phyloP scores from a whole-genome alignment of 345 rosid species.

The Pistacia integerrima region DNA sequence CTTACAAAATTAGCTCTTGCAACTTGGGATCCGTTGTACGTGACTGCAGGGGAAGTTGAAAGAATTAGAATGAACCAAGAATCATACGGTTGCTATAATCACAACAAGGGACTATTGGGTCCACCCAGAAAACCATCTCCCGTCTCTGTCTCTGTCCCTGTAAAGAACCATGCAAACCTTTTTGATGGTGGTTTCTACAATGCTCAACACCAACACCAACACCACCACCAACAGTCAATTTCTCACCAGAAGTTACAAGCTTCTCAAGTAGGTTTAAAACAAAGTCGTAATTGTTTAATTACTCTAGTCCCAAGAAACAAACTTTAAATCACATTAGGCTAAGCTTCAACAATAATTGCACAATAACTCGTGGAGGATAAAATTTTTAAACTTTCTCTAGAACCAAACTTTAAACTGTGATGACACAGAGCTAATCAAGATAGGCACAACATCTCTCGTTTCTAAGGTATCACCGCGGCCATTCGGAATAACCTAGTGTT shows the following conservation, averaged over 20 bases:
- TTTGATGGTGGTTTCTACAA: conserved; percentile 18
- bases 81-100: conserved; percentile 8
- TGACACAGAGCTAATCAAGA: too few relatives aligned
- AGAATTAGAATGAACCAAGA: conserved; percentile 37
- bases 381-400: too few relatives aligned
- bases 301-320: too few relatives aligned
- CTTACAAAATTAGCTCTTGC: too few relatives aligned
- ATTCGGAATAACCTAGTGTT: too few relatives aligned
- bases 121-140: conserved; percentile 33
- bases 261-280: conserved; percentile 41
- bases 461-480: too few relatives aligned
- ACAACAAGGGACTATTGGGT: conserved; percentile 32
- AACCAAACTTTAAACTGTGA: too few relatives aligned
- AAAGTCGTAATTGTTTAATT: background rate
- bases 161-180: conserved; percentile 28
- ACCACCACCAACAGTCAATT: conserved; percentile 36
- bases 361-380: too few relatives aligned
- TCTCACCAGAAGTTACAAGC: conserved; percentile 59
- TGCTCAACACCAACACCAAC: background rate
- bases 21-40: conserved; percentile 56
- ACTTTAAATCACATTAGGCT: too few relatives aligned
- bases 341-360: too few relatives aligned
- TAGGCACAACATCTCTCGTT: too few relatives aligned
- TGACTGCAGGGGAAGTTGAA: conserved; percentile 60
- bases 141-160: conserved; percentile 32